phyloP scores from a whole-genome alignment of 2,329 filamentous ascomycete genomes.

The Penicillium italicum region DNA sequence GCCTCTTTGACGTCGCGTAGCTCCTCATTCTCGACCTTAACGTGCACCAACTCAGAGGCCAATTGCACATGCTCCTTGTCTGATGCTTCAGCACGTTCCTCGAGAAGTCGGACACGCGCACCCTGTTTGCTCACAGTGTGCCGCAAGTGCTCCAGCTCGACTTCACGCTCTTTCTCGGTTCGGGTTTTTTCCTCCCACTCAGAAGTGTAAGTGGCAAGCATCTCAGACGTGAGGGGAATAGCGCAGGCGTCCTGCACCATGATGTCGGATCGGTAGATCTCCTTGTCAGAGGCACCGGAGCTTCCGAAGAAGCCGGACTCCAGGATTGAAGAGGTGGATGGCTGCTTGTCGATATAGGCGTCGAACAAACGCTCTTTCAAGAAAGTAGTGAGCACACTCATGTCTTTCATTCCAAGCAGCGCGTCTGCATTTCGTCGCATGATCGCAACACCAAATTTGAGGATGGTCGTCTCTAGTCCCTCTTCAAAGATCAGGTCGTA shows the following conservation, averaged over 20 bases:
- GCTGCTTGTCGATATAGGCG: conserved; percentile 91
- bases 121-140: conserved; percentile 63
- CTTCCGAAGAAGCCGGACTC: conserved; percentile 97
- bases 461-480: conserved; percentile 78
- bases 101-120: conserved; percentile 75
- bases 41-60: conserved; percentile 84
- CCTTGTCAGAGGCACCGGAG: conserved; percentile 84
- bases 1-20: conserved; percentile 86
- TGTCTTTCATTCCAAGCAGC: conserved; percentile 81
- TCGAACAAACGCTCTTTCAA: conserved; percentile 94
- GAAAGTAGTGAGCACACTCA: conserved; percentile 82
- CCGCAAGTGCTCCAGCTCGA: conserved; percentile 72
- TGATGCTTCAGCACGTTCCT: conserved; percentile 81
- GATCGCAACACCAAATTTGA: conserved; percentile 90
- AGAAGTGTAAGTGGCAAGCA: conserved; percentile 71
- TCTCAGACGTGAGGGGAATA: conserved; percentile 77
- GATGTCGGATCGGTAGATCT: conserved; percentile 90
- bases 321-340: conserved; percentile 85
- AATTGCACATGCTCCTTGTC: conserved; percentile 88
- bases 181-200: conserved; percentile 93
- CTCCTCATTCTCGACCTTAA: conserved; percentile 90
- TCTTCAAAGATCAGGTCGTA: conserved; percentile 95
- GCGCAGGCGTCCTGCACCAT: conserved; percentile 90
- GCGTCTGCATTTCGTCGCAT: conserved; percentile 89
- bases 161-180: conserved; percentile 75